phyloP scores from a whole-genome alignment of 495 filamentous ascomycete genomes.

The Tuber microsphaerosporum region DNA sequence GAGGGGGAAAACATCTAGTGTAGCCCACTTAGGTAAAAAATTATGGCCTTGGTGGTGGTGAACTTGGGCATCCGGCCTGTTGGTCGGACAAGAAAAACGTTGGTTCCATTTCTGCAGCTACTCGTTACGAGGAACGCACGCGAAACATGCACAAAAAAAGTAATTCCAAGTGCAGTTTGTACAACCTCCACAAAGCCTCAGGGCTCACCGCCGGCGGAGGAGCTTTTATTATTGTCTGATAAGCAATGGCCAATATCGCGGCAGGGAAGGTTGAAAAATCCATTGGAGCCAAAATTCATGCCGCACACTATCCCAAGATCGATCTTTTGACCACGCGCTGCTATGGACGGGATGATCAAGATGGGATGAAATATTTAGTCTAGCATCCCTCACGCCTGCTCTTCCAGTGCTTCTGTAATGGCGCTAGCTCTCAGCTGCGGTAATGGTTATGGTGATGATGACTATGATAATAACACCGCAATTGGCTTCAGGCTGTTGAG shows the following conservation, averaged over 20 bases:
- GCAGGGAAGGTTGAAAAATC: not conserved
- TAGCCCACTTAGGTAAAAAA: not conserved
- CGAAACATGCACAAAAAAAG: slow-evolving; percentile 24
- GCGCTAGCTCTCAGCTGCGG: not conserved
- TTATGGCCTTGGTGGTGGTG: not conserved
- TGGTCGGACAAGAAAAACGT: slow-evolving; percentile 22
- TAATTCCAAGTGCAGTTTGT: slow-evolving; percentile 11
- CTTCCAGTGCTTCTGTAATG: not conserved
- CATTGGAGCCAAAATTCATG: not conserved
- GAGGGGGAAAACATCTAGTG: not conserved
- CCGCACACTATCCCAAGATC: not conserved
- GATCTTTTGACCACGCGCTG: not conserved
- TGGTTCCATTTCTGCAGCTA: slow-evolving; percentile 7
- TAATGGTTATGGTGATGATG: not conserved
- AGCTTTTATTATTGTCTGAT: not conserved
- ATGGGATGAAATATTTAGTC: not conserved
- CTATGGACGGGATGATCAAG: not conserved
- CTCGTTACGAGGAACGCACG: slow-evolving; percentile 14
- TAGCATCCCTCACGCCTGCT: not conserved
- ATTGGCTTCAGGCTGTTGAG: not conserved
- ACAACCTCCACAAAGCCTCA: not conserved
- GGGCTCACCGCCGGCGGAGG: not conserved
- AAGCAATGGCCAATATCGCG: not conserved
- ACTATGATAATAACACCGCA: not conserved
- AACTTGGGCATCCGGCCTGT: slow-evolving; percentile 11